These are phyloP conservation scores for Neonectria magnoliae DNA, from an alignment of 2,329 filamentous ascomycete genomes.

Conservation along the genomic window DNA sequence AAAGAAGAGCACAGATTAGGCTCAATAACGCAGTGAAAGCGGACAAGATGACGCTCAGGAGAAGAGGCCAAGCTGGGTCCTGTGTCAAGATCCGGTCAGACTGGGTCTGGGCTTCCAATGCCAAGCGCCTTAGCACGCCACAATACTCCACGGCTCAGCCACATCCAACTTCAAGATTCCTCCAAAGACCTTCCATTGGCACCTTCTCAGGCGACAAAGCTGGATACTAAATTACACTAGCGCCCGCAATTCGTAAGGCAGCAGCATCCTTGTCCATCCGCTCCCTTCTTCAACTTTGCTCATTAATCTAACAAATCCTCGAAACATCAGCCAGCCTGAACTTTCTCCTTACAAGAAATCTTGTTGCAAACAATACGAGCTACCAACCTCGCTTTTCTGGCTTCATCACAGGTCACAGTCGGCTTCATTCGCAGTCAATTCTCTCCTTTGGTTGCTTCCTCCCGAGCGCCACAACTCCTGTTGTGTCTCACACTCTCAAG, in stretches of 20 bases:
- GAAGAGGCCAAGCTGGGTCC: constrained; percentile 4
- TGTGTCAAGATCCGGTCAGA: neutral
- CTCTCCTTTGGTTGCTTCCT: neutral
- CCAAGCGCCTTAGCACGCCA: constrained; percentile 8
- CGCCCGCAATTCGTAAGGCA: neutral
- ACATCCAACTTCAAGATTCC: neutral
- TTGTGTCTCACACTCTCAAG: neutral
- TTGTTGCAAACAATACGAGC: neutral
- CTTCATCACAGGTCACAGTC: neutral
- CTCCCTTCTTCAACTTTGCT: neutral
- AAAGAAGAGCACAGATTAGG: constrained; percentile 6
- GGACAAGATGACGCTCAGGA: constrained; percentile 15
- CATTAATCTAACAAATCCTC: too few relatives aligned
- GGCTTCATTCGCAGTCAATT: neutral
- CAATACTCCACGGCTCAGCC: neutral
- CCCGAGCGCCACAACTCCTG: neutral
- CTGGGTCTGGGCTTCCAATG: neutral
- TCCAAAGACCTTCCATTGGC: too few relatives aligned
- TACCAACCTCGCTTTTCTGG: neutral
- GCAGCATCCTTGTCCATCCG: neutral
- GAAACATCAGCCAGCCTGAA: neutral
- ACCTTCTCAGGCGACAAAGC: too few relatives aligned
- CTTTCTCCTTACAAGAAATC: neutral
- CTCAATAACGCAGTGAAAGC: constrained; percentile 13
- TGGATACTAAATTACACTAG: neutral